phyloP scores from a whole-genome alignment of 495 filamentous ascomycete genomes.

The Parachaetomium inaequale region DNA sequence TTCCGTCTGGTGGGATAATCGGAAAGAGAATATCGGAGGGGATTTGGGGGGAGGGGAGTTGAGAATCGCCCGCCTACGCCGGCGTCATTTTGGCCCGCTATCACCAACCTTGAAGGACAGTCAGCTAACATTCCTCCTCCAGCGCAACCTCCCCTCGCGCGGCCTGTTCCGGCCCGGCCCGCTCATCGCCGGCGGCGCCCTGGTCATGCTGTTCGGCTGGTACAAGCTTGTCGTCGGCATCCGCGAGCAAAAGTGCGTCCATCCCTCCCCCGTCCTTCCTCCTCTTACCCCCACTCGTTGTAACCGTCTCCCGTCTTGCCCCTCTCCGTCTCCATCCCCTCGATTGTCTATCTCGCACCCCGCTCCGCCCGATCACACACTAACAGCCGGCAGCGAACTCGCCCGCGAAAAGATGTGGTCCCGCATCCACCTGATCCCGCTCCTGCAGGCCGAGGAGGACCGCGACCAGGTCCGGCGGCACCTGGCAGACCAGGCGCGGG shows the following conservation, averaged over 20 bases:
- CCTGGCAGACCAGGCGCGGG: conserved; percentile 79
- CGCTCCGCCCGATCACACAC: neutral
- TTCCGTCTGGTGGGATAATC: too few relatives aligned
- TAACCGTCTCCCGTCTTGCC: neutral
- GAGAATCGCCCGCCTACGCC: neutral
- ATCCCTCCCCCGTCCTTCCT: neutral
- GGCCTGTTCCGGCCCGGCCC: conserved; percentile 74
- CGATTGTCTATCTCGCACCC: too few relatives aligned
- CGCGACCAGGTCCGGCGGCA: conserved; percentile 84
- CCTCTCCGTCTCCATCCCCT: too few relatives aligned
- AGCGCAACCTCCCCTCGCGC: conserved; percentile 89
- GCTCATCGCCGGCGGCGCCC: conserved; percentile 69
- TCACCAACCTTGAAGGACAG: neutral
- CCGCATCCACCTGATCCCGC: conserved; percentile 84
- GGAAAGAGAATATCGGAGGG: too few relatives aligned
- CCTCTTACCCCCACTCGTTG: neutral
- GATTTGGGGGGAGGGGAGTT: too few relatives aligned
- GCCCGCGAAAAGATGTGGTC: conserved; percentile 97
- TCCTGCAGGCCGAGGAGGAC: conserved; percentile 94
- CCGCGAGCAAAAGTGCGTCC: conserved; percentile 78
- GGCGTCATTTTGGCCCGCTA: too few relatives aligned
- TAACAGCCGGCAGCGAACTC: conserved; percentile 63
- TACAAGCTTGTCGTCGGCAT: conserved; percentile 75
- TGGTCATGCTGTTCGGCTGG: conserved; percentile 82
- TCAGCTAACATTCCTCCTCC: conserved; percentile 20